These are phyloP conservation scores for Hylodesmum podocarpum DNA, from an alignment of 306 rosid genomes.

Conservation along the genomic window DNA sequence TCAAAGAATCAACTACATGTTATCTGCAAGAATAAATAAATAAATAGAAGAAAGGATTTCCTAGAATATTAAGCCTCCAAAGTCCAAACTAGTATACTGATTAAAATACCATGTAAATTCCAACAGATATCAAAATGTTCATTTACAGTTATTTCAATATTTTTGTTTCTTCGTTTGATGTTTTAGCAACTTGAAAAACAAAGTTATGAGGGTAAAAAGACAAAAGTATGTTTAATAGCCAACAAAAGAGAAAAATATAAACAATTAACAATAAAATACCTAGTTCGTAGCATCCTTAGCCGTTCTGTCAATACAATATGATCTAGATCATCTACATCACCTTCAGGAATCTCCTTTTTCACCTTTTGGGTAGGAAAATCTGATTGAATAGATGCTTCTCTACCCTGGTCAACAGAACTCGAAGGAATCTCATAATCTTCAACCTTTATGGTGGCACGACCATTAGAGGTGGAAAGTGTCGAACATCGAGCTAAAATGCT, in stretches of 20 bases:
- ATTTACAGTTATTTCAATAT: not conserved
- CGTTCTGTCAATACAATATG: slow-evolving; percentile 69
- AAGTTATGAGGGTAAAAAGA: not conserved
- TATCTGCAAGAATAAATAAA: not conserved
- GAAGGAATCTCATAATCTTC: slow-evolving; percentile 37
- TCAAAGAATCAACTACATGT: not conserved
- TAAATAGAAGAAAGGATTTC: not conserved
- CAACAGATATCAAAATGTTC: not conserved
- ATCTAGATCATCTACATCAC: slow-evolving; percentile 52
- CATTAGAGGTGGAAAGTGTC: slow-evolving; percentile 19
- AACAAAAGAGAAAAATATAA: slow-evolving; percentile 14
- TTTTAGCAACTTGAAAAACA: slow-evolving; percentile 5
- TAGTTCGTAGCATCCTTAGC: slow-evolving; percentile 58
- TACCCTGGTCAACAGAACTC: slow-evolving; percentile 38
- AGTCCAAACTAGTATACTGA: not conserved
- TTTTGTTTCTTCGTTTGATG: not conserved
- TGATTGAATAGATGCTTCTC: slow-evolving; percentile 32
- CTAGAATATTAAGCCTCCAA: not conserved
- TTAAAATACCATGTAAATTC: not conserved
- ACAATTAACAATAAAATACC: slow-evolving; percentile 46
- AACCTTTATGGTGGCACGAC: slow-evolving; percentile 39
- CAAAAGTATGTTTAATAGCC: not conserved
- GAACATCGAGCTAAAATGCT: slow-evolving; percentile 25
- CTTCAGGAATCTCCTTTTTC: slow-evolving; percentile 47
- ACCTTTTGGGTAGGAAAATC: slow-evolving; percentile 31